These are phyloP conservation scores for Aspergillus hortae DNA, from an alignment of 2,329 filamentous ascomycete genomes.

Conservation along the genomic window DNA sequence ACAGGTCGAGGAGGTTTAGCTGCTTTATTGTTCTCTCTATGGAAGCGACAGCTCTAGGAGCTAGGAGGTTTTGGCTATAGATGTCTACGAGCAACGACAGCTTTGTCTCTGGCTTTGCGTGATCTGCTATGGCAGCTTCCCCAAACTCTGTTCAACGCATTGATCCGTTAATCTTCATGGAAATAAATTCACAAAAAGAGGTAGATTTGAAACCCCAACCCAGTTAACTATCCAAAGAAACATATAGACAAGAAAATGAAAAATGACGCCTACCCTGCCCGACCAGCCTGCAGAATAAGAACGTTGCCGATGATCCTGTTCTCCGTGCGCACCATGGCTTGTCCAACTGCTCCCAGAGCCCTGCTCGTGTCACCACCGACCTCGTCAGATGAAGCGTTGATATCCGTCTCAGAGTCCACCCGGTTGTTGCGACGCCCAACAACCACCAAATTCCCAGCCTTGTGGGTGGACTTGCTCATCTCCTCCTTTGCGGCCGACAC, in stretches of 20 bases:
- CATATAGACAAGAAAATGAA: too few relatives aligned
- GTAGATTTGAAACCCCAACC: too few relatives aligned
- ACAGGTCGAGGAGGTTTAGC: neutral
- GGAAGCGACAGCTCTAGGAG: too few relatives aligned
- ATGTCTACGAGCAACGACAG: neutral
- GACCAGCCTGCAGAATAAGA: constrained; percentile 64
- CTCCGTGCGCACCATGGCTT: constrained; percentile 51
- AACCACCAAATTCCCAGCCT: constrained; percentile 68
- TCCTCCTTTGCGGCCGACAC: constrained; percentile 56
- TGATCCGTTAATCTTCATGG: too few relatives aligned
- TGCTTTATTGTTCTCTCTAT: neutral
- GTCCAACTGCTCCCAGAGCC: constrained; percentile 32
- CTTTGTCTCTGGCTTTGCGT: too few relatives aligned
- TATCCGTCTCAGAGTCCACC: neutral
- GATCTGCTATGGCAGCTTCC: too few relatives aligned
- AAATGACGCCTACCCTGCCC: neutral
- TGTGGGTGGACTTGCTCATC: constrained; percentile 58
- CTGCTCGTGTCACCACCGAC: constrained; percentile 27
- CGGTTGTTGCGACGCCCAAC: constrained; percentile 52
- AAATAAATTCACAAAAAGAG: too few relatives aligned
- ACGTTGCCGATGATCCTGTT: constrained; percentile 63
- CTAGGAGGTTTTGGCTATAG: neutral
- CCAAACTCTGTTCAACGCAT: too few relatives aligned
- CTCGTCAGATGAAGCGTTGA: constrained; percentile 32
- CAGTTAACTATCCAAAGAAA: too few relatives aligned